Percentiles rank a stretch among this genome's conserved stretches.
phyloP scores from a whole-genome alignment of 2,329 filamentous ascomycete species.

The Fusarium phyllophilum region DNA sequence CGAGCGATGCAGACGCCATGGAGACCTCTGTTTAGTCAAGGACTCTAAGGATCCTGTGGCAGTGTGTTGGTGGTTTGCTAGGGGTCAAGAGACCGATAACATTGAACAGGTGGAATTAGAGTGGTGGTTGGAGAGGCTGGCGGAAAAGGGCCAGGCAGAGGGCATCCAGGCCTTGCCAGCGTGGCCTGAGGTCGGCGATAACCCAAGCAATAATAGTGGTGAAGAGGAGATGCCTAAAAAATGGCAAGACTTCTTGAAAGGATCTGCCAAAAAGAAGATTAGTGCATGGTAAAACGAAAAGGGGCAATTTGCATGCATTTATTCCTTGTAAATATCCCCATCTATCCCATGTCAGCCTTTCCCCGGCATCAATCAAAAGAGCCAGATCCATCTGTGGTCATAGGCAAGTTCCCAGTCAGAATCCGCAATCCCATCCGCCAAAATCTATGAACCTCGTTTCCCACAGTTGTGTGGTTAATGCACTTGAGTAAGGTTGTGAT shows the following conservation, averaged over 20 bases:
- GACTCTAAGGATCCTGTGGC: constrained; percentile 63
- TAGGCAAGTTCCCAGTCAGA: not conserved
- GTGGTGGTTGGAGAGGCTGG: constrained; percentile 13
- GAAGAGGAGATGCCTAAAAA: not conserved
- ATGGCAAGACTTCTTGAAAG: constrained; percentile 30
- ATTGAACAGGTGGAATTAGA: not conserved
- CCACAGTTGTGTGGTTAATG: not conserved
- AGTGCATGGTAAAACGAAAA: not conserved
- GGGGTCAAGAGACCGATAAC: not conserved
- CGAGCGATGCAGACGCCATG: constrained; percentile 40
- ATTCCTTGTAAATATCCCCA: not conserved
- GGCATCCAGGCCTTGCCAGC: constrained; percentile 9
- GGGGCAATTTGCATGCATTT: not conserved
- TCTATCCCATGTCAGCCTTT: not conserved
- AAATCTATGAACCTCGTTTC: not conserved
- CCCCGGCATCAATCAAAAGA: constrained; percentile 2
- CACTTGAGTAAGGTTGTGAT: not conserved
- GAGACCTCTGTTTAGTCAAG: constrained; percentile 49
- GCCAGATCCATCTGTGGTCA: not conserved
- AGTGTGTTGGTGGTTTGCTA: constrained; percentile 1
- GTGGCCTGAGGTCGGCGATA: constrained; percentile 31
- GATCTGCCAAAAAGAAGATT: not conserved
- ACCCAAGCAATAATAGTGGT: not conserved
- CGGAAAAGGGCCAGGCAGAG: not conserved
- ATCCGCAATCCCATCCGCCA: not conserved